These are phyloP conservation scores for Chamaecyparis obtusa DNA, from an alignment of 75 land plant species.

Conservation along the genomic window DNA sequence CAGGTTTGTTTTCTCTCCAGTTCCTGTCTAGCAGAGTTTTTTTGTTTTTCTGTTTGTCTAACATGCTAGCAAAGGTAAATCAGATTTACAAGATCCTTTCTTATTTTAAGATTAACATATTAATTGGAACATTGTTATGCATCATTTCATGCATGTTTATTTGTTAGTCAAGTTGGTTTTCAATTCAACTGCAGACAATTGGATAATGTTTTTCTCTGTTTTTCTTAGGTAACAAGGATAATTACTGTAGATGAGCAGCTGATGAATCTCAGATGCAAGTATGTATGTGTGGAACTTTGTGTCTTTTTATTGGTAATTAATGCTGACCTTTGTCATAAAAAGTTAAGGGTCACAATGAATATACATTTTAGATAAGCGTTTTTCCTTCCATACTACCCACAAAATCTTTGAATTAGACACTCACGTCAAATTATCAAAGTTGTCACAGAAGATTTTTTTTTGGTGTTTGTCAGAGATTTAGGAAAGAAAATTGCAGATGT, in stretches of 20 bases:
- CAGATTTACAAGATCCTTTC: constrained; percentile 1
- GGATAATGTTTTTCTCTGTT: neutral
- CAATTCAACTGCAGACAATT: neutral
- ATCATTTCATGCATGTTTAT: neutral
- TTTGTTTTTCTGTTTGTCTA: neutral
- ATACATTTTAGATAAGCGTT: neutral
- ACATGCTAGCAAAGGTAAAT: neutral
- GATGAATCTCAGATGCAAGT: constrained; percentile 85
- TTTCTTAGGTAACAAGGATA: constrained; percentile 53
- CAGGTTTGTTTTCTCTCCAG: constrained; percentile 37
- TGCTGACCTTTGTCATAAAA: neutral
- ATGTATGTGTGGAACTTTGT: constrained; percentile 17
- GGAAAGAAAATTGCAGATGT: constrained; percentile 60
- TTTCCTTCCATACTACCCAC: neutral
- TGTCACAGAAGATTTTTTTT: neutral
- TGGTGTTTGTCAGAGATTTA: constrained; percentile 52
- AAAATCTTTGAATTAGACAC: neutral
- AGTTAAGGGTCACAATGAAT: neutral
- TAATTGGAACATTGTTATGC: neutral
- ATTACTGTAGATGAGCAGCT: constrained; percentile 83
- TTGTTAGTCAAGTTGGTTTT: neutral
- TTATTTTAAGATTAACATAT: neutral
- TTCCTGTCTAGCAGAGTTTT: neutral
- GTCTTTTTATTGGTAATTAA: neutral
- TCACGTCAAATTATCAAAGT: neutral